Base-by-base conservation (phyloP, 495 filamentous ascomycete genomes). In the Stereocaulon alpinum region DNA sequence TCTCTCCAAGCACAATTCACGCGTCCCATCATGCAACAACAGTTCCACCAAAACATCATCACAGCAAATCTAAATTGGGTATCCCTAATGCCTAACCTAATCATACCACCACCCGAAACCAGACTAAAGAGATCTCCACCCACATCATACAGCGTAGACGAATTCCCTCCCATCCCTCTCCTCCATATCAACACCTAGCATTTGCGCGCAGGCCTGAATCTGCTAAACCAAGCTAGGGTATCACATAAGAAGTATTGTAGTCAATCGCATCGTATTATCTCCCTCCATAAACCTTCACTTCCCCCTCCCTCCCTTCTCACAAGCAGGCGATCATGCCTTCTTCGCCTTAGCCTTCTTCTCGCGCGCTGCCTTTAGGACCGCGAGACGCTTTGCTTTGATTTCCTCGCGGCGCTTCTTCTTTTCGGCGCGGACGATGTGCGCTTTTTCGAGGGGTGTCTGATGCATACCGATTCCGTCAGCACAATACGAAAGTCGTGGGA, bases 381-480 rank as follows among this genome's bases (percentile, higher is more conserved):
- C 56, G 24, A 59, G 56, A 32, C 56, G 56, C 49, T 45, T 59
- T n/a, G 56, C 56, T 59, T 59, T 59, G 47, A 59, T 51, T 22
- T 48, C 56, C 56, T 59, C 56, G 37, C 56, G 56, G 24, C 45
- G 20, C 47, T 59, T 59, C 47, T 59, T 59, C 56, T 59, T 59
- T 22, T 59, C 56, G 1, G 56, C 56, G 56, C 56, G 56, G 44
- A 59, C 45, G 37, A 48, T 40, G 45, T 59, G 56, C 27, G 56
- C 56, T 30, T 59, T 59, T 44, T 59, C 56, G 4, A 59, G 47
- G 22, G 45, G 45, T 6, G 56, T 59, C 56, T 59, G n/a, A 1
- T 29, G 1, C 0, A 15, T 9, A 2, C 22, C 18, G 14, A 37
- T 3, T 6, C 9, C 14, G 22, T 58, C 22, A 58, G 56, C 27